Percentiles rank a stretch among this genome's conserved stretches.
Evolutionary conservation across 1,284 basidiomycete genomes (phyloP).

Genomic region (Agaricales sp.): DNA sequence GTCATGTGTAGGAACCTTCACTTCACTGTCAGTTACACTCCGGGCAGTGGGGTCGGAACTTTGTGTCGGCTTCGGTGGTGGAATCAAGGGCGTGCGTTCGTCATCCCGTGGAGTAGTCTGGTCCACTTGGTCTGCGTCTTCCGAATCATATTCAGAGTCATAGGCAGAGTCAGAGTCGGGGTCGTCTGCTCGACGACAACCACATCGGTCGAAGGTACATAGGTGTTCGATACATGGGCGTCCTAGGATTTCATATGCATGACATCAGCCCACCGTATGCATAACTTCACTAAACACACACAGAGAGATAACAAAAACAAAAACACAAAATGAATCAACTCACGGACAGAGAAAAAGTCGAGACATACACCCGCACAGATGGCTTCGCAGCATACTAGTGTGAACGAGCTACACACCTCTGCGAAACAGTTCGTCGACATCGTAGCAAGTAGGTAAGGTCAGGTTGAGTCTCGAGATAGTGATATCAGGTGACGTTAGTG

Average conservation of each 20-base stretch:
- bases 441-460: background rate
- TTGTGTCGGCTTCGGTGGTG: too few species aligned
- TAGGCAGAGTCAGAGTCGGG: background rate
- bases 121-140: too few species aligned
- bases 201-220: background rate
- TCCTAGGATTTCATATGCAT: background rate
- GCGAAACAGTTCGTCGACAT: background rate
- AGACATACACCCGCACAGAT: background rate
- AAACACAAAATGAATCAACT: background rate
- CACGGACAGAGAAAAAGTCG: background rate
- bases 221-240: background rate
- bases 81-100: background rate
- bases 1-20: background rate
- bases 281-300: background rate
- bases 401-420: background rate
- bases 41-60: too few species aligned
- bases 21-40: too few species aligned
- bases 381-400: background rate
- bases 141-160: background rate
- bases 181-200: background rate
- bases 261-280: background rate
- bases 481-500: too few species aligned
- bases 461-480: too few species aligned
- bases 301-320: background rate
- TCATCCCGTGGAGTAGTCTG: too few species aligned